Evolutionary conservation across 2,329 filamentous ascomycete genomes (phyloP).

Genomic region (Phialophora chinensis): DNA sequence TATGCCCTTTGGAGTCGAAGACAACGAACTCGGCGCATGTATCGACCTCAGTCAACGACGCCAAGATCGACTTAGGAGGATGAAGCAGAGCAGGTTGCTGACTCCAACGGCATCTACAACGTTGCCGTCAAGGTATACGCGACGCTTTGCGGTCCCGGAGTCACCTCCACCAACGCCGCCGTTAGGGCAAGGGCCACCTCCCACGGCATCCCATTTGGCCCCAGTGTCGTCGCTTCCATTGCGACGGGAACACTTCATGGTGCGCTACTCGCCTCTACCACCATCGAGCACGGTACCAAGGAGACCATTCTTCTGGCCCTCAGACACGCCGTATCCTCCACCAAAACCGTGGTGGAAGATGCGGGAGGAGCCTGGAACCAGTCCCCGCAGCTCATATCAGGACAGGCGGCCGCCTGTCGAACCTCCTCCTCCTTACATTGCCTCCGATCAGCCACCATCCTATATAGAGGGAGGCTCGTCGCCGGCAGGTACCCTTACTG

Average conservation of each 20-base stretch:
- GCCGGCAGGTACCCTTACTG: not conserved
- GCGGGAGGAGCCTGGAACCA: not conserved
- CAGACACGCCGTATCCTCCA: not conserved
- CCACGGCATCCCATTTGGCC: not conserved
- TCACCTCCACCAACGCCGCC: not conserved
- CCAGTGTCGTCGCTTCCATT: not conserved
- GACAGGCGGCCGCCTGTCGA: not conserved
- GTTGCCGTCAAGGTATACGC: not conserved
- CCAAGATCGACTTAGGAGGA: not conserved
- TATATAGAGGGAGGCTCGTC: not conserved
- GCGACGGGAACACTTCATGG: not conserved
- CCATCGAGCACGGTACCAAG: not conserved
- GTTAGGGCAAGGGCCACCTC: not conserved
- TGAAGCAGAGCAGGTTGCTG: not conserved
- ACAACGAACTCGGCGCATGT: slow-evolving; percentile 13
- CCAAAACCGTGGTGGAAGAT: not conserved
- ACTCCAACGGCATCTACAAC: not conserved
- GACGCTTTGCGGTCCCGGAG: not conserved
- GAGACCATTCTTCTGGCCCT: not conserved
- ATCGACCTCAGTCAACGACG: slow-evolving; percentile 3
- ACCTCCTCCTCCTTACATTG: not conserved
- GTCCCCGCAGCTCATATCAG: not conserved
- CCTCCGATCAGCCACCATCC: not conserved
- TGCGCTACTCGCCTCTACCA: not conserved
- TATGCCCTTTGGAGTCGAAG: slow-evolving; percentile 18